These are phyloP conservation scores for Paraphaeosphaeria minitans DNA, from an alignment of 2,329 filamentous ascomycete genomes.

Conservation along the genomic window DNA sequence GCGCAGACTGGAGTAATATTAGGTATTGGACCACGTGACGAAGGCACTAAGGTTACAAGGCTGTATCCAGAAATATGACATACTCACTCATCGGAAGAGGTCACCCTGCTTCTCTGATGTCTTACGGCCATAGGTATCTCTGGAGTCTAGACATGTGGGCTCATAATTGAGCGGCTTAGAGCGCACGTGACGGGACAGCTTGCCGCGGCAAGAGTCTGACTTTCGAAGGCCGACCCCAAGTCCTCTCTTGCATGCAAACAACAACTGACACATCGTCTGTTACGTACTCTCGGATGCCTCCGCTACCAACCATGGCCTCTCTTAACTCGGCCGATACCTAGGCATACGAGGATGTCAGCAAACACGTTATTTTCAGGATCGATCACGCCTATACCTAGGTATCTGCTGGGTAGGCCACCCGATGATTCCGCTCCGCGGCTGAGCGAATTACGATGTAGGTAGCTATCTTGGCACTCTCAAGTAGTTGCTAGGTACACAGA, in stretches of 20 bases:
- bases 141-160: background rate
- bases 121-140: background rate
- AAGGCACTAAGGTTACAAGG: background rate
- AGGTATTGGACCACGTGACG: background rate
- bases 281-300: background rate
- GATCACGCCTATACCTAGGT: background rate
- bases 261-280: background rate
- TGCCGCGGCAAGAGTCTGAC: background rate
- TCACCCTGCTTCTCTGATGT: background rate
- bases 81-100: background rate
- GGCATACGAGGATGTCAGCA: background rate
- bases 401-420: too few relatives aligned
- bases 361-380: background rate
- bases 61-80: background rate
- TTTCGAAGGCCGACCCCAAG: background rate
- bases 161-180: background rate
- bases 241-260: background rate
- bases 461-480: background rate
- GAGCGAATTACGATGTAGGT: background rate
- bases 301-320: background rate
- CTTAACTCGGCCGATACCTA: too few relatives aligned
- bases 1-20: background rate
- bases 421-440: background rate
- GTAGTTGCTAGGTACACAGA: background rate
- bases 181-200: background rate